These are phyloP conservation scores for Blastobotrys mokoenaii DNA, from an alignment of 805 yeast species.

Conservation along the genomic window DNA sequence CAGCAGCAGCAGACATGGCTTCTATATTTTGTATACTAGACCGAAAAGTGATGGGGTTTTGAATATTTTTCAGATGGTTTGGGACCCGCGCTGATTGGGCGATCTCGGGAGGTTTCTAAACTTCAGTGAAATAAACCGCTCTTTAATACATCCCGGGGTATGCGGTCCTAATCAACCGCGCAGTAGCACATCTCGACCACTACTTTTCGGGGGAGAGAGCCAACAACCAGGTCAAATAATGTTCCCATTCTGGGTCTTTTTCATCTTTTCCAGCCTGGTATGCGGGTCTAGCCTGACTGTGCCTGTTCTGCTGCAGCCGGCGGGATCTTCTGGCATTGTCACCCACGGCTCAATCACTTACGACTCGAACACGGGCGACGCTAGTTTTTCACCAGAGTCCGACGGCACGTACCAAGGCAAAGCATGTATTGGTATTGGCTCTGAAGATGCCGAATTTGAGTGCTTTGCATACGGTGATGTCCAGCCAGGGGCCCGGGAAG, in stretches of 20 bases:
- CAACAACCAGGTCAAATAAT: too few relatives aligned
- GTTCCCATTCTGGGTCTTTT: too few relatives aligned
- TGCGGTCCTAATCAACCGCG: too few relatives aligned
- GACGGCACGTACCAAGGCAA: not conserved
- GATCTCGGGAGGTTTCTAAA: too few relatives aligned
- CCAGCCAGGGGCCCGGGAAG: not conserved
- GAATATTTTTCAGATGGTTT: too few relatives aligned
- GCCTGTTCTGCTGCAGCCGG: not conserved
- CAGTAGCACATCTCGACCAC: too few relatives aligned
- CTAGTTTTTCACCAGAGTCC: not conserved
- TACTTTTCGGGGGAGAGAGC: too few relatives aligned
- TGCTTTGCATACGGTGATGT: conserved; percentile 1
- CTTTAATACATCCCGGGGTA: too few relatives aligned
- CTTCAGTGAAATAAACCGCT: too few relatives aligned
- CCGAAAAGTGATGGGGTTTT: not conserved
- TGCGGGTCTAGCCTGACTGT: not conserved
- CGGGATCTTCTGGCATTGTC: not conserved
- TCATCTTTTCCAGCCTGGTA: too few relatives aligned
- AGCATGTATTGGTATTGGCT: not conserved
- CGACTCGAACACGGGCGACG: not conserved
- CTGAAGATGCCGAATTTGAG: not conserved
- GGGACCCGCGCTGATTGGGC: too few relatives aligned
- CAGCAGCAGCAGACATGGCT: conserved; percentile 5
- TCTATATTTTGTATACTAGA: conserved; percentile 8
- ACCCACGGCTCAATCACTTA: not conserved